Base-by-base conservation (phyloP, 1,284 basidiomycete species). In the Moesziomyces sp. region DNA sequence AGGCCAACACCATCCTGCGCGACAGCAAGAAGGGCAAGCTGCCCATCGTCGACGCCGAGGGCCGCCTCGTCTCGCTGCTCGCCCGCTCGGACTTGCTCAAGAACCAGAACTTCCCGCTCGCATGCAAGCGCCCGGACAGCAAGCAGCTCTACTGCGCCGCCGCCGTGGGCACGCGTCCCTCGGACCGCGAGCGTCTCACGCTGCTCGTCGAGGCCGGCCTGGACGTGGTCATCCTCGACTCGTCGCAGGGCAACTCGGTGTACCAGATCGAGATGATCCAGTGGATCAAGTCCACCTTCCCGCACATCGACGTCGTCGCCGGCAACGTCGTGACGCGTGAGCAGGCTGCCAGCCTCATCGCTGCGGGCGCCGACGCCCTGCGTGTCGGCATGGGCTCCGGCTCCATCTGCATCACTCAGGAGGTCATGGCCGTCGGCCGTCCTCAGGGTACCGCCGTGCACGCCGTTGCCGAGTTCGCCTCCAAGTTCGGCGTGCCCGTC, bases 371-470 rank as follows among this genome's bases (percentile, higher is more conserved):
- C 8, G 96, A 99, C 79, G 96, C 89, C 43, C 88, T 99, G 11
- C 92, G 94, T 49, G 89, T 99, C 46, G 97, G 96, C 56, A 99
- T 99, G 96, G 96, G 96, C 52, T 93, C 91, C 16, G 96, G 96
- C 19, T 97, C 94, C 13, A 99, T 99, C 83, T 99, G 96, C 85
- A 99, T 99, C 86, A 99, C 96, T 5, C 96, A 99, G 86, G 96
- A 99, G 85, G 93, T 99, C 80, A 99, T 98, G 93, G 96, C 97
- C n/a, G 96, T 98, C 58, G 97, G 96, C 33, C 90, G 96, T 38
- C 97, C 96, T 1, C 96, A 99, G 86, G 96, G 95, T 13, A 97
- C 95, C 0, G 96, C 97, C 14, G 94, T 99, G 14, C 92, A 93
- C 85, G 91, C 93, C 47, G 96, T 99, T 14, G 90, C 95, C 26